Evolutionary conservation across 352 stramenopile species (phyloP).

Genomic region (Peronospora destructor): DNA sequence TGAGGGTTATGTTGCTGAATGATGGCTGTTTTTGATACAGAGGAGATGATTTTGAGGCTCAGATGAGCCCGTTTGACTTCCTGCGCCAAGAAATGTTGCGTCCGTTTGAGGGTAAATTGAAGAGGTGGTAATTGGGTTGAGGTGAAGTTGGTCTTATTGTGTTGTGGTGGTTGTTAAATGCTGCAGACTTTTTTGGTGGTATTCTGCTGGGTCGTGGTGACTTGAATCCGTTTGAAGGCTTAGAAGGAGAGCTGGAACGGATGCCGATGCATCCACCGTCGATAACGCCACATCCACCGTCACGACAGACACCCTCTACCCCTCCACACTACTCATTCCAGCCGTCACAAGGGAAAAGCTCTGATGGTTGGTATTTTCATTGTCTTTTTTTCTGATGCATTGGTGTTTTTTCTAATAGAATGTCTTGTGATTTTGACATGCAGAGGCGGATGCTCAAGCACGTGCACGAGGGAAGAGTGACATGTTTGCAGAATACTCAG

Average conservation of each 20-base stretch:
- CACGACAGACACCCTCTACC: slow-evolving; percentile 38
- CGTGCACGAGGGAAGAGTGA: slow-evolving; percentile 51
- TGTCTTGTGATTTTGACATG: background rate
- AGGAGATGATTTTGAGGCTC: slow-evolving; percentile 64
- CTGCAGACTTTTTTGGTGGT: slow-evolving; percentile 54
- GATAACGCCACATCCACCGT: slow-evolving; percentile 33
- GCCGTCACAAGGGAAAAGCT: slow-evolving; percentile 31
- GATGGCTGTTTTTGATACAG: slow-evolving; percentile 19
- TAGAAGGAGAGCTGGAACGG: slow-evolving; percentile 60
- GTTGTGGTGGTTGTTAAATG: background rate
- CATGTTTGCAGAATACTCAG: slow-evolving; percentile 62
- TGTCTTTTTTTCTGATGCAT: background rate
- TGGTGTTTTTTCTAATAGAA: slow-evolving; percentile 1
- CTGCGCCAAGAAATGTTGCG: slow-evolving; percentile 73
- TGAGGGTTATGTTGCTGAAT: background rate
- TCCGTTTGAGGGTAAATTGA: slow-evolving; percentile 54
- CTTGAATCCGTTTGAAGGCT: slow-evolving; percentile 45
- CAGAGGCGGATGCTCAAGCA: slow-evolving; percentile 24
- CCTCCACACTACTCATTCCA: slow-evolving; percentile 77
- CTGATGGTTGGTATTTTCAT: slow-evolving; percentile 23
- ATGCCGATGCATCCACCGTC: slow-evolving; percentile 48
- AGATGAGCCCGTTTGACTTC: slow-evolving; percentile 80
- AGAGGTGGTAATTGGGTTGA: background rate
- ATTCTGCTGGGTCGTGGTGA: slow-evolving; percentile 29
- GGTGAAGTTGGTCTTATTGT: background rate